Conservation (phyloP, 768 basidiomycete genomes). For the Panellus pusillus region DNA sequence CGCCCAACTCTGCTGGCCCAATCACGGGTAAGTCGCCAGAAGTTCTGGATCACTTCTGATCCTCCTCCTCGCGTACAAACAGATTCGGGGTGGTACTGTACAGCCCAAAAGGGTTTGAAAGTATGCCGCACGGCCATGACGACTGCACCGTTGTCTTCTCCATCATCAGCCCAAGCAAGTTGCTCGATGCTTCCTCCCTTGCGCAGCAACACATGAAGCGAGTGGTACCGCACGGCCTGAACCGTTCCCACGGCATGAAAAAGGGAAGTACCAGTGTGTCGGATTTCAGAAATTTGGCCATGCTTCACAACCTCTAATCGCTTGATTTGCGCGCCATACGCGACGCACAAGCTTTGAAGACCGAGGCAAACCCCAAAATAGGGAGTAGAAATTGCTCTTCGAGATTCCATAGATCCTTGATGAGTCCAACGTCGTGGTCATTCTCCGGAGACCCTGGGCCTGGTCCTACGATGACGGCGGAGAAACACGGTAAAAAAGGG, state of each 20-base stretch:
- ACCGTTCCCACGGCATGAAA: conserved; percentile 58
- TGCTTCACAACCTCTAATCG: conserved; percentile 73
- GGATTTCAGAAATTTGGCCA: conserved; percentile 67
- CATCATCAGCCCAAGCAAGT: conserved; percentile 74
- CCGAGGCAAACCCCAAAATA: conserved; percentile 82
- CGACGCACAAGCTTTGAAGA: conserved; percentile 71
- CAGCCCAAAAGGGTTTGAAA: conserved; percentile 76
- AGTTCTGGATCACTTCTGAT: conserved; percentile 66
- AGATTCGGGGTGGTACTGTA: conserved; percentile 90
- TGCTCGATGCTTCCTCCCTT: conserved; percentile 53
- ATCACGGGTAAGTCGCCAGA: conserved; percentile 64
- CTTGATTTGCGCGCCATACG: conserved; percentile 60
- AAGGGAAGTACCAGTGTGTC: conserved; percentile 58
- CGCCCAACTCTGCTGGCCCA: conserved; percentile 52
- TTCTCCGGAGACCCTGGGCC: conserved; percentile 78
- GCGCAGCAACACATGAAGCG: conserved; percentile 60
- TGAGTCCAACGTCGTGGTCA: conserved; percentile 62
- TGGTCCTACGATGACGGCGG: conserved; percentile 73
- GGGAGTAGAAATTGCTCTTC: conserved; percentile 54
- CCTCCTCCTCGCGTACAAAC: conserved; percentile 72
- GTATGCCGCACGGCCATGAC: conserved; percentile 75
- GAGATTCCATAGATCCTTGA: conserved; percentile 71
- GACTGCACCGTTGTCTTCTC: conserved; percentile 61
- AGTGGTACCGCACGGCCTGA: conserved; percentile 77
- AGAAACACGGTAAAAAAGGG: conserved; percentile 58